Conservation (phyloP, 805 yeast genomes). For the Metschnikowia santaceciliae region DNA sequence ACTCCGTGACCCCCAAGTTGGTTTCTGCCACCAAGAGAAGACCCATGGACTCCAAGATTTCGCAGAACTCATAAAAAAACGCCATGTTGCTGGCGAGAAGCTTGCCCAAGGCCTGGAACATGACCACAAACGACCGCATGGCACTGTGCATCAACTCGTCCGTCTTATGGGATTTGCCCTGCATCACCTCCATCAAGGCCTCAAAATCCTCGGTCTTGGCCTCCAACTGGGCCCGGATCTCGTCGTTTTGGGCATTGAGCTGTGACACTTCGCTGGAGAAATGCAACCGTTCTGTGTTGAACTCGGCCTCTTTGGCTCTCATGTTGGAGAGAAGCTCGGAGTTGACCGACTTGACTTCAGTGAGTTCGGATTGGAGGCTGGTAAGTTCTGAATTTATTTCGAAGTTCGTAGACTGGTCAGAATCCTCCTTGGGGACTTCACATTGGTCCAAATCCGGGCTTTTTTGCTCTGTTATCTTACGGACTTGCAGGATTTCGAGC, state of each 20-base stretch:
- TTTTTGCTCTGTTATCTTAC: too few relatives aligned
- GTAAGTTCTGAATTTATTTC: not conserved
- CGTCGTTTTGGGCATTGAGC: conserved; percentile 48
- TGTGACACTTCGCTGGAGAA: conserved; percentile 49
- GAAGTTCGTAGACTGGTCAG: not conserved
- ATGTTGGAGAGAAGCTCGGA: conserved; percentile 64
- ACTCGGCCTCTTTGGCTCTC: conserved; percentile 60
- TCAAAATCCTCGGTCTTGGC: conserved; percentile 41
- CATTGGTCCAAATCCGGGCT: too few relatives aligned
- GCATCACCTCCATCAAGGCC: conserved; percentile 39
- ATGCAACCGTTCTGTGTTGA: conserved; percentile 50
- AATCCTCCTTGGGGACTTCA: too few relatives aligned
- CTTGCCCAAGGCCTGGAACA: conserved; percentile 21
- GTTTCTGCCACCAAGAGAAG: conserved; percentile 51
- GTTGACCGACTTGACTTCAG: conserved; percentile 41
- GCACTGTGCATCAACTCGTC: conserved; percentile 15
- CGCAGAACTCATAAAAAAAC: conserved; percentile 45
- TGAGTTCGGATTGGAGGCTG: conserved; percentile 14
- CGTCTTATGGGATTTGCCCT: conserved; percentile 20
- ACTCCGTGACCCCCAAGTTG: conserved; percentile 25
- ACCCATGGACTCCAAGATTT: conserved; percentile 72
- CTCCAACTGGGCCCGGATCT: conserved; percentile 42
- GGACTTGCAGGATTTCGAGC: not conserved
- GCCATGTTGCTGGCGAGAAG: conserved; percentile 24
- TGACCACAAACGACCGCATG: not conserved